Evolutionary conservation across 345 rosid genomes (phyloP).

Genomic region (Arabidopsis thaliana): DNA sequence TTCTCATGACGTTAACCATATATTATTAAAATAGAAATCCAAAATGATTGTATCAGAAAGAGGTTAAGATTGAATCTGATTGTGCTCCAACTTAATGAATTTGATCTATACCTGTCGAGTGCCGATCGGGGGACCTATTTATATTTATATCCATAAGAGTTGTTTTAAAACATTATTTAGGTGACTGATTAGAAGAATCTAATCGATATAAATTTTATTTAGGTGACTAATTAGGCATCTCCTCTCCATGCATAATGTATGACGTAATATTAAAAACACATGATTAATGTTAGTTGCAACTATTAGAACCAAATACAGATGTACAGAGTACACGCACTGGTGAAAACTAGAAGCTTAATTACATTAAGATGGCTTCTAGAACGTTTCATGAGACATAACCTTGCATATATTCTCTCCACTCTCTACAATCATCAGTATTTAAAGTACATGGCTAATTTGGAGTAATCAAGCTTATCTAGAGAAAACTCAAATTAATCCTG

Average conservation of each 20-base stretch:
- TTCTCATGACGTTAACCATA: slow-evolving; percentile 4
- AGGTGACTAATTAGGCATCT: no score
- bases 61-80: slow-evolving; percentile 29
- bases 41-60: slow-evolving; percentile 29
- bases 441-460: neutral
- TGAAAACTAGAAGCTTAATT: neutral
- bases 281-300: neutral
- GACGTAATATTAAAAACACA: neutral
- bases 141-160: slow-evolving; percentile 10
- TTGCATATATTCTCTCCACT: neutral
- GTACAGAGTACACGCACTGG: neutral
- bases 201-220: neutral
- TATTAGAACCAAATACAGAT: neutral
- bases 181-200: slow-evolving; percentile 10
- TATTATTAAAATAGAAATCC: neutral
- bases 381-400: neutral
- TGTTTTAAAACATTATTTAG: neutral
- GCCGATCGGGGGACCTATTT: neutral
- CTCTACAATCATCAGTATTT: neutral
- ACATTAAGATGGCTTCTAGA: neutral
- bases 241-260: neutral
- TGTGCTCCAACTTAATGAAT: slow-evolving; percentile 35
- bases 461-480: neutral
- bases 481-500: neutral
- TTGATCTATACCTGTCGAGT: slow-evolving; percentile 20